Conservation (phyloP, 345 rosid genomes). For the Arabidopsis suecica region DNA sequence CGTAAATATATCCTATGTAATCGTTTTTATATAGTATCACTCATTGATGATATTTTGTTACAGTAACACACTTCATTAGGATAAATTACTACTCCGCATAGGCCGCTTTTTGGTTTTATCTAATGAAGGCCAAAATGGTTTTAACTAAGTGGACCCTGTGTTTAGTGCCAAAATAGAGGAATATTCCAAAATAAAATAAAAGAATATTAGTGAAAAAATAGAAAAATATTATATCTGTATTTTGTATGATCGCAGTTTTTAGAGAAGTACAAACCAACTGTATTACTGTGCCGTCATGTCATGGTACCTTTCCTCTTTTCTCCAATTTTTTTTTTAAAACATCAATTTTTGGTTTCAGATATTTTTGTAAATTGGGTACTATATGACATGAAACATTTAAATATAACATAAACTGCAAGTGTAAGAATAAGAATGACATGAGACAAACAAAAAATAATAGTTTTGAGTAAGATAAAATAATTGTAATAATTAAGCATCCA, state of each 20-base stretch:
- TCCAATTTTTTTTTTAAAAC: not conserved
- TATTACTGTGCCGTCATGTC: conserved; percentile 24
- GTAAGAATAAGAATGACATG: conserved; percentile 5
- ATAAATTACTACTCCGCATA: not conserved
- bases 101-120: conserved; percentile 16
- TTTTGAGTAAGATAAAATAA: not conserved
- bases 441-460: not conserved
- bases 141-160: conserved; percentile 15
- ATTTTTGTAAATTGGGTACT: conserved; percentile 21
- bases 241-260: not conserved
- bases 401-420: not conserved
- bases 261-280: conserved; percentile 41
- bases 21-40: not conserved
- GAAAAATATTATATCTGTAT: too few relatives aligned
- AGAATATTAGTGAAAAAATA: conserved; percentile 11
- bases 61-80: not conserved
- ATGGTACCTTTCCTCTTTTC: conserved; percentile 31
- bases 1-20: not conserved
- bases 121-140: conserved; percentile 26
- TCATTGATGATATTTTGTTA: not conserved
- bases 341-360: not conserved
- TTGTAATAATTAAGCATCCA: conserved; percentile 41
- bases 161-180: conserved; percentile 13
- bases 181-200: conserved; percentile 28
- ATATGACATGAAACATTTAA: conserved; percentile 14